Evolutionary conservation across 73 alveolate genomes (phyloP).

Genomic region (Symbiodinium natans): DNA sequence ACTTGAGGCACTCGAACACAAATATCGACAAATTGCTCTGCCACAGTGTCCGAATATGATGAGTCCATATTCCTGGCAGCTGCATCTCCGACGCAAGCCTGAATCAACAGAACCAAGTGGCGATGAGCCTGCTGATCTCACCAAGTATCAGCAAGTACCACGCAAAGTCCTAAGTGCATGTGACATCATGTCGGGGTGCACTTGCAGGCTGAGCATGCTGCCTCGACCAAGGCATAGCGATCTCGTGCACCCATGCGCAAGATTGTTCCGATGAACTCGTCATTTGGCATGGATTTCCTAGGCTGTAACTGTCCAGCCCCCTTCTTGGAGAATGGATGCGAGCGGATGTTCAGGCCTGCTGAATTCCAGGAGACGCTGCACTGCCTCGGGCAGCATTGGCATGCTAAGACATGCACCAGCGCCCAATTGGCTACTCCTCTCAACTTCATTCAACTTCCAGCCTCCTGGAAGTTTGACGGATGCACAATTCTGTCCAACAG

Average conservation of each 20-base stretch:
- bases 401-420: not conserved
- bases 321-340: not conserved
- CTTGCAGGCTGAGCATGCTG: not conserved
- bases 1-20: constrained; percentile 74
- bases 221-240: constrained; percentile 76
- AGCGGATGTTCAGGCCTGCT: not conserved
- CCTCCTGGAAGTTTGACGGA: constrained; percentile 89
- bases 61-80: constrained; percentile 57
- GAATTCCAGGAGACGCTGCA: constrained; percentile 23
- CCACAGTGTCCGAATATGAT: constrained; percentile 21
- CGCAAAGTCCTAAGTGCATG: constrained; percentile 30
- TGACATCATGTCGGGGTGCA: not conserved
- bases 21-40: constrained; percentile 76
- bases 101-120: not conserved
- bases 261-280: constrained; percentile 76
- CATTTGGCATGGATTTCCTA: constrained; percentile 38
- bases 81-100: not conserved
- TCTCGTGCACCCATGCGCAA: constrained; percentile 67
- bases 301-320: not conserved
- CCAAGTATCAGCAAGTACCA: constrained; percentile 57
- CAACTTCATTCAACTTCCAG: not conserved
- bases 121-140: constrained; percentile 46
- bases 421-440: not conserved
- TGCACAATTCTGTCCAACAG: constrained; percentile 57
- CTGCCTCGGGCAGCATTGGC: not conserved